phyloP scores from a whole-genome alignment of 139 green algal species.

The Chlamydomonas sphaeroides region DNA sequence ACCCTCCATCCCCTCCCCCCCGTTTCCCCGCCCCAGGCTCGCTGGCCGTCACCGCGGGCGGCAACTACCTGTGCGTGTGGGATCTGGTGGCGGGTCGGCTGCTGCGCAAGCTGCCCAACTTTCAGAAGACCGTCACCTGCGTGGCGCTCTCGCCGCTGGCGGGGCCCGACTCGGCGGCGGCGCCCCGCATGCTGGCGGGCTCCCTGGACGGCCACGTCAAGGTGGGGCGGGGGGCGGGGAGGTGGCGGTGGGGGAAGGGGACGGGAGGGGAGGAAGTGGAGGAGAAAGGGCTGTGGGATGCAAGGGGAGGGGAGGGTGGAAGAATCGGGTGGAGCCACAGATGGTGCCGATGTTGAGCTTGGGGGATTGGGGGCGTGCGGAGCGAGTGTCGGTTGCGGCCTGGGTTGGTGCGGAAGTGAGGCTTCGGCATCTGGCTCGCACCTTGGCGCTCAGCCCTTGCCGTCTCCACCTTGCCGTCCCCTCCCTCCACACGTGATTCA shows the following conservation, averaged over 20 bases:
- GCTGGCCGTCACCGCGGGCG: slow-evolving; percentile 79
- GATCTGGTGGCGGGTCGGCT: slow-evolving; percentile 79
- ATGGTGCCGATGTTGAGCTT: too few species aligned
- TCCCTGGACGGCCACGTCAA: slow-evolving; percentile 96
- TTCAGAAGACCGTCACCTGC: slow-evolving; percentile 96
- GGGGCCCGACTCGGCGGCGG: slow-evolving; percentile 60
- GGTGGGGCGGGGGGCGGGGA: slow-evolving; percentile 51
- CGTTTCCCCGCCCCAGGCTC: slow-evolving; percentile 52
- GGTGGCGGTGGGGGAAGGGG: too few species aligned
- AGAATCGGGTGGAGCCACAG: too few species aligned
- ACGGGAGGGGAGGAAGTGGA: too few species aligned
- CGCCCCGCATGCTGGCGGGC: slow-evolving; percentile 86
- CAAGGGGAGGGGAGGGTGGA: too few species aligned
- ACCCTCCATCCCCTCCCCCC: not conserved
- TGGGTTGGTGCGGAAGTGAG: too few species aligned
- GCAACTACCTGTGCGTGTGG: slow-evolving; percentile 93
- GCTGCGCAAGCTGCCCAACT: slow-evolving; percentile 79
- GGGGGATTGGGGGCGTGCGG: too few species aligned
- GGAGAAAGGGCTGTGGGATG: too few species aligned
- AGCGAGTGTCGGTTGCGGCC: too few species aligned
- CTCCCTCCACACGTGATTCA: slow-evolving; percentile 31
- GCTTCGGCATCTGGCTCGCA: too few species aligned
- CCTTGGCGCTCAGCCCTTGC: not conserved
- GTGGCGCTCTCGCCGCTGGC: slow-evolving; percentile 67
- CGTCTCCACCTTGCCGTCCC: not conserved